A percentile compares a stretch with the other conserved stretches of the same genome.
Conservation (phyloP, 2,329 filamentous ascomycete species). For the Fusarium liriodendri region DNA sequence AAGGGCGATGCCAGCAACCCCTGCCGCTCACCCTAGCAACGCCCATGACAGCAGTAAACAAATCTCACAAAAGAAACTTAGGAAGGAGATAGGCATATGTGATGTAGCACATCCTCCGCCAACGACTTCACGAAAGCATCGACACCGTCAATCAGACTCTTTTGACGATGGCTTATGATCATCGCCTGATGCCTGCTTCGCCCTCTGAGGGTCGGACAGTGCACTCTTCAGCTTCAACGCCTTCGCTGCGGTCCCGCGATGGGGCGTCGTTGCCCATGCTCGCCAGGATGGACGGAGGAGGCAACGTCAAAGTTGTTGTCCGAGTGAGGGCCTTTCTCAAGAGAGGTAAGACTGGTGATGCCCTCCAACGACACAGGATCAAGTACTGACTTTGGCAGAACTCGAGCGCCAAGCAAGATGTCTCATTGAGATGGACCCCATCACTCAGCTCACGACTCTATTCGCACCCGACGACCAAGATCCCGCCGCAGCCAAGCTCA, state of each 20-base stretch:
- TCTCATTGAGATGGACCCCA: slow-evolving; percentile 90
- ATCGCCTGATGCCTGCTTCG: slow-evolving; percentile 58
- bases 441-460: slow-evolving; percentile 86
- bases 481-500: slow-evolving; percentile 66
- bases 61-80: slow-evolving; percentile 26
- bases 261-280: slow-evolving; percentile 69
- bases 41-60: slow-evolving; percentile 50
- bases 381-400: slow-evolving; percentile 65
- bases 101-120: slow-evolving; percentile 55
- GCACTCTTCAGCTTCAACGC: slow-evolving; percentile 80
- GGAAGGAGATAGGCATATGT: slow-evolving; percentile 5
- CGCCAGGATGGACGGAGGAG: slow-evolving; percentile 70
- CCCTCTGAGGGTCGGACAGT: slow-evolving; percentile 53
- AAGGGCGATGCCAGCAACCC: slow-evolving; percentile 22
- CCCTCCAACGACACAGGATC: slow-evolving; percentile 14
- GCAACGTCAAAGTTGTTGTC: slow-evolving; percentile 86
- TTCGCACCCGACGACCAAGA: slow-evolving; percentile 72
- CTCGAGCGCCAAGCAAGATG: slow-evolving; percentile 83
- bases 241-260: slow-evolving; percentile 80
- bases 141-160: slow-evolving; percentile 54
- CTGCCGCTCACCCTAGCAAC: slow-evolving; percentile 50
- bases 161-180: slow-evolving; percentile 55
- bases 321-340: slow-evolving; percentile 83
- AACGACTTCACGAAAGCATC: slow-evolving; percentile 55
- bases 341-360: slow-evolving; percentile 66